A percentile compares a stretch with the other conserved stretches of the same genome.
phyloP scores from a whole-genome alignment of 176 grass and related monocot genomes.

The Hsuehochloa calcarea region DNA sequence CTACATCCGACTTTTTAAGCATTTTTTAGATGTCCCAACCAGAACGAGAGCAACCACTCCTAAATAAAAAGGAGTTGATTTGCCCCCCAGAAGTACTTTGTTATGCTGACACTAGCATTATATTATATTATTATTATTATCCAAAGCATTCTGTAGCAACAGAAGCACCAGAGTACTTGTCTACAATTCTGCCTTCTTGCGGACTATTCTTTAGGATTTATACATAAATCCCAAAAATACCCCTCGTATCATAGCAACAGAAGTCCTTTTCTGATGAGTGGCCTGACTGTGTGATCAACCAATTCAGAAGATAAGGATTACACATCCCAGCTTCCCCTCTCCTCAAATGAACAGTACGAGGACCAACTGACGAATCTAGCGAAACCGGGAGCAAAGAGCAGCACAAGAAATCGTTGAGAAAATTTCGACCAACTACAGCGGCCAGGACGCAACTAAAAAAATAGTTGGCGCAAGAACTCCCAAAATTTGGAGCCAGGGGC shows the following conservation, averaged over 20 bases:
- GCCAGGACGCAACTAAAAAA: neutral
- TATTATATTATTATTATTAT: neutral
- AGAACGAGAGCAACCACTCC: neutral
- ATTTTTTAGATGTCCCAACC: neutral
- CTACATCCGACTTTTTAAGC: too few species aligned
- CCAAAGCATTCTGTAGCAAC: neutral
- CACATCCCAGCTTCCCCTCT: neutral
- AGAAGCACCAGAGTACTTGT: neutral
- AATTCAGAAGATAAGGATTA: constrained; percentile 36
- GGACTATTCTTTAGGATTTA: neutral
- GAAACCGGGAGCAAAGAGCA: neutral
- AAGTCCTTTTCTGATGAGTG: constrained; percentile 16
- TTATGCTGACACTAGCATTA: constrained; percentile 13
- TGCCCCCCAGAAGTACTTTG: neutral
- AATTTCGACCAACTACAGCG: neutral
- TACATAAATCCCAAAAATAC: constrained; percentile 4
- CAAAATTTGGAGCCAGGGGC: neutral
- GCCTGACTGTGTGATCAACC: neutral
- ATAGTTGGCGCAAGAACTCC: neutral
- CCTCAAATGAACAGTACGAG: neutral
- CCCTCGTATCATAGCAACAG: neutral
- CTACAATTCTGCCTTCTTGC: neutral
- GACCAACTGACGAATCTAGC: neutral
- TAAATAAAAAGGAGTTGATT: neutral
- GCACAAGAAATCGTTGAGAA: neutral